Conservation (phyloP, 2,329 filamentous ascomycete species). For the Botryotinia calthae region DNA sequence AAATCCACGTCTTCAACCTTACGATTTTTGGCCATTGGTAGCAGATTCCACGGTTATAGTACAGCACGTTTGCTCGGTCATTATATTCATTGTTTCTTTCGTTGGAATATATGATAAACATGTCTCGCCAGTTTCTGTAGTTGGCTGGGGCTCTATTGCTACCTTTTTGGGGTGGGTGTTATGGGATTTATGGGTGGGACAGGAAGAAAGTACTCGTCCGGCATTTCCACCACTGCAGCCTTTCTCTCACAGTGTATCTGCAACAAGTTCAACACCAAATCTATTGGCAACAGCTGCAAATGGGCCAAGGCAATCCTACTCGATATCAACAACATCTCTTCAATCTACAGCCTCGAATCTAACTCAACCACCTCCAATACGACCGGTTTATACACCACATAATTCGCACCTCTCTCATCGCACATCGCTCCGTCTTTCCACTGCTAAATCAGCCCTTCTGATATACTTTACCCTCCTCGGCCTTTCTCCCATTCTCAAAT, state of each 20-base stretch:
- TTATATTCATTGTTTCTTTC: slow-evolving; percentile 93
- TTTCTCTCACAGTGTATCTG: slow-evolving; percentile 27
- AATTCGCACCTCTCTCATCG: slow-evolving; percentile 35
- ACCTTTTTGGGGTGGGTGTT: slow-evolving; percentile 86
- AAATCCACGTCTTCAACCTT: slow-evolving; percentile 88
- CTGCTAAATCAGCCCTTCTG: slow-evolving; percentile 85
- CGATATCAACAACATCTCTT: slow-evolving; percentile 17
- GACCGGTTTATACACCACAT: slow-evolving; percentile 36
- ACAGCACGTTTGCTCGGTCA: slow-evolving; percentile 92
- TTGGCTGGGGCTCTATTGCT: slow-evolving; percentile 76
- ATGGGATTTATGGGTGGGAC: slow-evolving; percentile 87
- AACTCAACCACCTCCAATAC: slow-evolving; percentile 57
- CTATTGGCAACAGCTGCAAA: slow-evolving; percentile 20
- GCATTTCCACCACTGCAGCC: slow-evolving; percentile 19
- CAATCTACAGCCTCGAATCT: slow-evolving; percentile 40
- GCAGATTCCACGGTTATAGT: slow-evolving; percentile 95
- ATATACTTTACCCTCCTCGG: slow-evolving; percentile 93
- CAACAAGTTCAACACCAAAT: slow-evolving; percentile 35
- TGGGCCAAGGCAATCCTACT: slow-evolving; percentile 2
- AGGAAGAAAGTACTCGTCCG: slow-evolving; percentile 51
- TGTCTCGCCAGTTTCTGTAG: slow-evolving; percentile 85
- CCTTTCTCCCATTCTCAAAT: slow-evolving; percentile 92
- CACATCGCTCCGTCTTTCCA: slow-evolving; percentile 66
- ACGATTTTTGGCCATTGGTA: slow-evolving; percentile 97
- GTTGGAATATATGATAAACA: slow-evolving; percentile 83